phyloP scores from a whole-genome alignment of 2,329 filamentous ascomycete species.

The Verticillium alfalfae region DNA sequence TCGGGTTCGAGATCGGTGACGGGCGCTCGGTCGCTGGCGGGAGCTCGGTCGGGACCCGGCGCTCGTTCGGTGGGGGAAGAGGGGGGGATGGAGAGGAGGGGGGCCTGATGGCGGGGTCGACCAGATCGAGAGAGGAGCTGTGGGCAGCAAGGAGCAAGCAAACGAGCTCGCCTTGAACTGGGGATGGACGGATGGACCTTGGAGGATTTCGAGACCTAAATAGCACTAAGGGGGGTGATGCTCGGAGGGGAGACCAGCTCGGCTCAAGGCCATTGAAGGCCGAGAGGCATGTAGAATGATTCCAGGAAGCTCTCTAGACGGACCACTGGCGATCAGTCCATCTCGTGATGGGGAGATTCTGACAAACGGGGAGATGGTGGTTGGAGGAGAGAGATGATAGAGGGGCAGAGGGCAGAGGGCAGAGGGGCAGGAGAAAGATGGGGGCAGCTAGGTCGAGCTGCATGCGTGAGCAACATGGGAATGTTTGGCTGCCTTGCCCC shows the following conservation, averaged over 20 bases:
- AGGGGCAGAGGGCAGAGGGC: not conserved
- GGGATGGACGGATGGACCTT: not conserved
- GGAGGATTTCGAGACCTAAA: not conserved
- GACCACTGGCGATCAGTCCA: not conserved
- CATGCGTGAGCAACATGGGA: not conserved
- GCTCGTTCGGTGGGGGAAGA: not conserved
- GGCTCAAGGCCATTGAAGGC: not conserved
- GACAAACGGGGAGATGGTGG: constrained; percentile 11
- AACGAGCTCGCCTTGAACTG: not conserved
- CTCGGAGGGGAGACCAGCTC: not conserved
- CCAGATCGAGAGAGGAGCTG: not conserved
- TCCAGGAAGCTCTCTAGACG: not conserved
- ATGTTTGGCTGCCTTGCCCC: no score
- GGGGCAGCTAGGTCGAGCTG: not conserved
- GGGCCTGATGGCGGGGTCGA: constrained; percentile 6
- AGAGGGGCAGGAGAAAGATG: not conserved
- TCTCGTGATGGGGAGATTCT: constrained; percentile 7
- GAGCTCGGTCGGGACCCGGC: not conserved
- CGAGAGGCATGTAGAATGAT: not conserved
- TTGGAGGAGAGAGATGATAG: constrained; percentile 11
- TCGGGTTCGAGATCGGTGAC: not conserved
- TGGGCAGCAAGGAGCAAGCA: not conserved
- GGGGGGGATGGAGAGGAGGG: not conserved
- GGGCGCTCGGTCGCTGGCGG: not conserved
- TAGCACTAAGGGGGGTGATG: not conserved